These are phyloP conservation scores for Saccharomycopsis amapae DNA, from an alignment of 805 yeast genomes.

Conservation along the genomic window DNA sequence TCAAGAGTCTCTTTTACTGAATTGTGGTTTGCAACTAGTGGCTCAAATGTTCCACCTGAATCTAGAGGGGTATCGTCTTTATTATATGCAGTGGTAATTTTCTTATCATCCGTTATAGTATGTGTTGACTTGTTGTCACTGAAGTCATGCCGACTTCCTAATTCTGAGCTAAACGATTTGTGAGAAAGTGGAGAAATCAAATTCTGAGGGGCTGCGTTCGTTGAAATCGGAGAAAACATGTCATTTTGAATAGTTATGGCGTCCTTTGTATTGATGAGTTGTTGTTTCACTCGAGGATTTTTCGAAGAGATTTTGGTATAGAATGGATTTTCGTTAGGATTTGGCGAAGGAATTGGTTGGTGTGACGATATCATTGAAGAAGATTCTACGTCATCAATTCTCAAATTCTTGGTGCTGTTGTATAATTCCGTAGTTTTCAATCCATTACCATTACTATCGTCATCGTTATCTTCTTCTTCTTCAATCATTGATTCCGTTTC, in stretches of 20 bases:
- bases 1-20: too few relatives aligned
- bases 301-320: conserved; percentile 5
- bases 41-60: too few relatives aligned
- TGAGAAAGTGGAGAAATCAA: neutral
- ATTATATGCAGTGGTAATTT: neutral
- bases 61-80: too few relatives aligned
- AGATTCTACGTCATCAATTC: neutral
- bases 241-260: conserved; percentile 6
- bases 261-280: conserved; percentile 10
- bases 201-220: neutral
- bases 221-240: neutral
- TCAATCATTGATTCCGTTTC: conserved; percentile 16
- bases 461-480: conserved; percentile 11
- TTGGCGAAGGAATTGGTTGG: neutral
- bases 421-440: too few relatives aligned
- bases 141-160: too few relatives aligned
- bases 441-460: too few relatives aligned
- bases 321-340: conserved; percentile 2
- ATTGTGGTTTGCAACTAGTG: too few relatives aligned
- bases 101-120: neutral
- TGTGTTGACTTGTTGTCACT: neutral
- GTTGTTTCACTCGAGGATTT: neutral
- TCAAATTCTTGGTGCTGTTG: neutral
- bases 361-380: neutral
- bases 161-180: too few relatives aligned